A percentile compares a stretch with the other conserved stretches of the same genome.
Conservation (phyloP, 352 stramenopile species). For the Bremia lactucae region DNA sequence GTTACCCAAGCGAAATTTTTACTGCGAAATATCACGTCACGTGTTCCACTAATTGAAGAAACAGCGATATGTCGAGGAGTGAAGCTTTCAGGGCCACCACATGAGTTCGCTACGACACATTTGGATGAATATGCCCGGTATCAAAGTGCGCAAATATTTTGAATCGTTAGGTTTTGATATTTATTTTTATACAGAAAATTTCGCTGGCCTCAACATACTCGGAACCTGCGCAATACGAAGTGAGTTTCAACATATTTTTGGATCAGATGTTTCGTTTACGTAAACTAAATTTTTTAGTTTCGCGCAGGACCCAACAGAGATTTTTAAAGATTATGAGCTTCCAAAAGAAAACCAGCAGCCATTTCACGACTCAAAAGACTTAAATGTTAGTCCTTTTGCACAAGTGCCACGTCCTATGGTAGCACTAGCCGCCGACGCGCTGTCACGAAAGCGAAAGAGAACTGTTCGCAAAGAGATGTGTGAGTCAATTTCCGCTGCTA, state of each 20-base stretch:
- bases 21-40: slow-evolving; percentile 18
- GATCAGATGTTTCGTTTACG: neutral
- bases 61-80: slow-evolving; percentile 22
- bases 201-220: slow-evolving; percentile 54
- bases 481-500: slow-evolving; percentile 4
- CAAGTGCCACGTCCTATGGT: slow-evolving; percentile 31
- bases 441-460: slow-evolving; percentile 36
- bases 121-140: slow-evolving; percentile 35
- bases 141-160: no score
- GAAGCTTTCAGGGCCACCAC: slow-evolving; percentile 27
- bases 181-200: slow-evolving; percentile 41
- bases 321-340: slow-evolving; percentile 44
- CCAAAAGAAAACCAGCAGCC: neutral
- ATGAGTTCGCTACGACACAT: slow-evolving; percentile 33
- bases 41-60: slow-evolving; percentile 22
- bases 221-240: slow-evolving; percentile 48
- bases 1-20: slow-evolving; percentile 18
- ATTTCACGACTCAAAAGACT: neutral
- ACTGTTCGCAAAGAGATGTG: neutral
- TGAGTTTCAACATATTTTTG: slow-evolving; percentile 32
- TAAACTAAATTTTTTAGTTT: slow-evolving; percentile 25
- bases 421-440: slow-evolving; percentile 19
- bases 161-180: neutral
- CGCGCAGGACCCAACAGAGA: slow-evolving; percentile 31
- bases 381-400: slow-evolving; percentile 26